Evolutionary conservation across 495 filamentous ascomycete genomes (phyloP).

Genomic region (Sporormia fimetaria): DNA sequence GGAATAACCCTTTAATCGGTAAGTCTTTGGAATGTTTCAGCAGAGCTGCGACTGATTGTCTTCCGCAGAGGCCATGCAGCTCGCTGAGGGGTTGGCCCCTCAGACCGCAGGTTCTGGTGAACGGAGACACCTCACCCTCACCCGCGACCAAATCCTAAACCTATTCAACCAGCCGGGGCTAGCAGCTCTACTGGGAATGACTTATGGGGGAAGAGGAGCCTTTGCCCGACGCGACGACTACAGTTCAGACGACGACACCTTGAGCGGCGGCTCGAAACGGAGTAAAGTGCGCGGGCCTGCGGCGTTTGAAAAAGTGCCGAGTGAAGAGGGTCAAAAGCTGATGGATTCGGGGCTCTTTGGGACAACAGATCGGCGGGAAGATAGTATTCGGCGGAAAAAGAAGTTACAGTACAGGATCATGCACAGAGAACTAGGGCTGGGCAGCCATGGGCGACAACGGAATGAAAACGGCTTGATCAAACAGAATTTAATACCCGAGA

Average conservation of each 20-base stretch:
- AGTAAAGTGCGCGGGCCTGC: constrained; percentile 28
- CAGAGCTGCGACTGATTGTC: constrained; percentile 9
- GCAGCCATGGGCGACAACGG: constrained; percentile 40
- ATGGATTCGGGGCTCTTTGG: constrained; percentile 77
- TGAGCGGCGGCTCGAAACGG: constrained; percentile 16
- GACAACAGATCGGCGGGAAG: constrained; percentile 42
- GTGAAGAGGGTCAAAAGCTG: constrained; percentile 57
- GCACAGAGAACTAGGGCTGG: constrained; percentile 66
- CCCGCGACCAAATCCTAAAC: constrained; percentile 34
- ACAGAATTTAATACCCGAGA: constrained; percentile 48
- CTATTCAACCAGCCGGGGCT: constrained; percentile 34
- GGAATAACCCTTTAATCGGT: constrained; percentile 28
- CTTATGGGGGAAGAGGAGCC: too few species aligned
- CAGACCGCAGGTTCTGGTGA: too few species aligned
- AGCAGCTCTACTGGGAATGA: constrained; percentile 29
- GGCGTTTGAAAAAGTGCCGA: constrained; percentile 64
- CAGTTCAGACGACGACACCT: constrained; percentile 7
- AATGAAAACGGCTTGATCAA: constrained; percentile 51
- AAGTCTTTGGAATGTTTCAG: constrained; percentile 10
- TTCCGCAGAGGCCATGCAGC: constrained; percentile 13
- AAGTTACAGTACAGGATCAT: constrained; percentile 56
- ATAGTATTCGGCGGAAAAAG: constrained; percentile 45
- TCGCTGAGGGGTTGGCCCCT: too few species aligned
- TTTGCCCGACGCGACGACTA: too few species aligned
- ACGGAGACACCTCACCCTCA: constrained; percentile 23